Base-by-base conservation (phyloP, 2,329 filamentous ascomycete genomes). In the Ascochyta fabae region DNA sequence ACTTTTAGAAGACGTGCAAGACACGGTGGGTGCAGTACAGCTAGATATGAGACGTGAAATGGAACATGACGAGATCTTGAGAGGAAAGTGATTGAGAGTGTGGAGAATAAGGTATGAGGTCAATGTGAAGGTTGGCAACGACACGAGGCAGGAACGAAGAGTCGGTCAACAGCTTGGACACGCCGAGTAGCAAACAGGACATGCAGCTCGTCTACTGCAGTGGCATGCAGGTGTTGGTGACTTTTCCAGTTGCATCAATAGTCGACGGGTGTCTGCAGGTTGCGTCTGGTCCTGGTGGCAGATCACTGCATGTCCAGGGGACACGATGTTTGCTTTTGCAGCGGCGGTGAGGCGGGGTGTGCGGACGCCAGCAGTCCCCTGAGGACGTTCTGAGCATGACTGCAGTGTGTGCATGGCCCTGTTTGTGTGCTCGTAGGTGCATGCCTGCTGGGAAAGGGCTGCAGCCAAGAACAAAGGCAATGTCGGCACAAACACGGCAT, bases 241-340 rank as follows among this genome's bases (percentile, higher is more conserved):
- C 34, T 34, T 6, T 41, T 43, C 7, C 6, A 34, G 16, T 15
- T 26, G 26, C 40, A 31, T 15, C 13, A 16, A 38, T 23, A 51
- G 19, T 19, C n/a, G 6, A 43, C 12, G 47, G 42, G 42, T 47
- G 9, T 27, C 15, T 39, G 53, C 53, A 51, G 24, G 31, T 51
- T 29, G 36, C 33, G 38, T 27, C 15, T 39, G 35, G 31, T 39
- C 38, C 47, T 43, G 26, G 47, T 47, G 38, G 51, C 47, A 39
- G 36, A 51, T 51, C 53, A 47, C 33, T 51, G 53, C 53, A 51
- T 47, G 16, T 24, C 24, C 33, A 36, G 46, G 50, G 47, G 35
- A 34, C 41, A 50, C 46, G 31, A 56, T 56, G 53, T 42, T 51
- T 56, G 43, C 41, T 47, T 51, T 19, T 56, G 47, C 42, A 50